Evolutionary conservation across 139 green algal genomes (phyloP), one percentile per base, ranked within the genome.

Genomic region (Yamagishiella unicocca): DNA sequence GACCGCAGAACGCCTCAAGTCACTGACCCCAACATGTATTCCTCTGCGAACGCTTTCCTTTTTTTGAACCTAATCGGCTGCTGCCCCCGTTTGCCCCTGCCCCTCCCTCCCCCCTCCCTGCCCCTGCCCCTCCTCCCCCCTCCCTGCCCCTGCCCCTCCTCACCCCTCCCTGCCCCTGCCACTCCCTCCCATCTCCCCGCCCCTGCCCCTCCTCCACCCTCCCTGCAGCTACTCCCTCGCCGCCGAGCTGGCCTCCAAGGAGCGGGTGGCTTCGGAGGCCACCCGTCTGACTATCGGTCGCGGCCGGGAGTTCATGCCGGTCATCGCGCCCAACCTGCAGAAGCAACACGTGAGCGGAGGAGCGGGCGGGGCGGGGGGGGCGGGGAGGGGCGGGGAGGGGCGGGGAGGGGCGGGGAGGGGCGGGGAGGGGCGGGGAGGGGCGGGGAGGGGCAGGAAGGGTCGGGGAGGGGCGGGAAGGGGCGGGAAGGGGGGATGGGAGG

Each of bases 281-380:
- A 93, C 91, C 29, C 87, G 87, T 4, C 75, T 91, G 58, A 53
- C 87, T 79, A 86, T 92, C 24, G 89, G 83, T 5, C 42, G 58
- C 24, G 90, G 90, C 12, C 72, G 90, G 74, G 90, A 93, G 87
- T 93, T 89, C 54, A 81, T 70, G 14, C 90, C 90, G 24, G 38
- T 82, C 12, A 67, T 83, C 2, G 42, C 61, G 17, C 17, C 61
- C 8, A 31, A 37, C 17, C 50, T 84, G 33, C 27, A n/a, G 61
- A 90, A 90, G 37, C 72, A 92, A 40, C 43, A 78, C 31, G 64
- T 79, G 64, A 17, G 62, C 5, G 29, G 10, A 33, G 29, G 53
- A 2, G 55, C 24, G 5, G 10, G 37, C 7, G 38, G 35, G 17
- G 29, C 6, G 42, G 40, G 14, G 25, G 7, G 29, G 10, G 33